Evolutionary conservation across 2,329 filamentous ascomycete species (phyloP).

Genomic region (Dothideomycetidae sp.): DNA sequence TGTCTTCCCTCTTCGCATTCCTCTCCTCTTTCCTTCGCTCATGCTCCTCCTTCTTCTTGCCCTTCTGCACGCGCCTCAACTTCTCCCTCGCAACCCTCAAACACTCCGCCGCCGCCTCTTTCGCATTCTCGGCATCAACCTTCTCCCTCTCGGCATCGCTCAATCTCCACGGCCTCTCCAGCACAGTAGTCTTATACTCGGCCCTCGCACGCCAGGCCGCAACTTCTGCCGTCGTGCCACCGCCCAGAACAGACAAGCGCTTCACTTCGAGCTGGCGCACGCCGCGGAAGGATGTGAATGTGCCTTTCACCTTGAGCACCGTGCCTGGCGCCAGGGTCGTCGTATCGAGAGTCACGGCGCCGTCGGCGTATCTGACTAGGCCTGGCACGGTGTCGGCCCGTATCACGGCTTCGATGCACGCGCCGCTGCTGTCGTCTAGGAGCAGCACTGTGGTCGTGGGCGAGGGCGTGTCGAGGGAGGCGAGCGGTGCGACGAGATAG

Average conservation of each 20-base stretch:
- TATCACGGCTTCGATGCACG: conserved; percentile 41
- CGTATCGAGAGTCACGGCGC: neutral
- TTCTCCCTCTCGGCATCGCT: conserved; percentile 28
- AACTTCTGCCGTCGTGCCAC: conserved; percentile 41
- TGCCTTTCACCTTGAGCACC: conserved; percentile 43
- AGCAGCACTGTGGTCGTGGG: conserved; percentile 34
- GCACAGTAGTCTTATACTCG: conserved; percentile 34
- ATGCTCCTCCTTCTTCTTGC: conserved; percentile 24
- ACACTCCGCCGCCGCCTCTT: conserved; percentile 23
- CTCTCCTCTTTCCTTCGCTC: conserved; percentile 21
- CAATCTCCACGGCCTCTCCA: conserved; percentile 41
- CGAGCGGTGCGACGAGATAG: conserved; percentile 30
- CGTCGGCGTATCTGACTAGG: conserved; percentile 10
- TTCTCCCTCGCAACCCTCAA: conserved; percentile 22
- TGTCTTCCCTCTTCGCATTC: conserved; percentile 20
- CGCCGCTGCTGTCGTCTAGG: conserved; percentile 48
- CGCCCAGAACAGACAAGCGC: conserved; percentile 34
- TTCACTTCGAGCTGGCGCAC: conserved; percentile 41
- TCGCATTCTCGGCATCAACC: conserved; percentile 26
- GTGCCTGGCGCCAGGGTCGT: conserved; percentile 31
- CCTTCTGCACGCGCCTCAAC: conserved; percentile 22
- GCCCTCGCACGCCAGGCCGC: conserved; percentile 38
- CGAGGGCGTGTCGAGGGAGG: conserved; percentile 30
- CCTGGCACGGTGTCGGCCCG: conserved; percentile 19
- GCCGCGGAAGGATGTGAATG: conserved; percentile 36